A percentile compares a stretch with the other conserved stretches of the same genome.
phyloP scores from a whole-genome alignment of 2,329 filamentous ascomycete species.

The Pseudocercospora fuligena region DNA sequence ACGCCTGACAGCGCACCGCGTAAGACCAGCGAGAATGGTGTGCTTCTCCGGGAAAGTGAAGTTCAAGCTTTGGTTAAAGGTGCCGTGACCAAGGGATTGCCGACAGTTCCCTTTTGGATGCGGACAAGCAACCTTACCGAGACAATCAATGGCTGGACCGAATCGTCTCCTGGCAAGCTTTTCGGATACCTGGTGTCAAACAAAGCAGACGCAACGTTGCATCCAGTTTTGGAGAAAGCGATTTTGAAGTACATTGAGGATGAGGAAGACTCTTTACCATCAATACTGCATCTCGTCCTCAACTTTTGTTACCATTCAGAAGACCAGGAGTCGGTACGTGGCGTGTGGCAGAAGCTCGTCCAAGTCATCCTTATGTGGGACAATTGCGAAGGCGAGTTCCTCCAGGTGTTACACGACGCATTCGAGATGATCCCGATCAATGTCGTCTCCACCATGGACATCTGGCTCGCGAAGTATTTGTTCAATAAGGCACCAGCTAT shows the following conservation, averaged over 20 bases:
- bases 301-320: slow-evolving; percentile 22
- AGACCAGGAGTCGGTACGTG: background rate
- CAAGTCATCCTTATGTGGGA: slow-evolving; percentile 25
- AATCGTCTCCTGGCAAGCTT: slow-evolving; percentile 30
- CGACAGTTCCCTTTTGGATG: slow-evolving; percentile 11
- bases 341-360: slow-evolving; percentile 16
- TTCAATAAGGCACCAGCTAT: slow-evolving; percentile 14
- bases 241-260: slow-evolving; percentile 25
- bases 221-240: slow-evolving; percentile 1
- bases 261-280: slow-evolving; percentile 29
- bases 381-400: slow-evolving; percentile 26
- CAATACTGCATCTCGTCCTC: slow-evolving; percentile 27
- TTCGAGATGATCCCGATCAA: slow-evolving; percentile 17
- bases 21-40: slow-evolving; percentile 4
- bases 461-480: slow-evolving; percentile 21
- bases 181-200: slow-evolving; percentile 21
- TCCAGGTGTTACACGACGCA: slow-evolving; percentile 18
- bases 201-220: slow-evolving; percentile 3
- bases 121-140: slow-evolving; percentile 13
- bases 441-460: slow-evolving; percentile 19
- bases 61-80: background rate
- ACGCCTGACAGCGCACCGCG: background rate
- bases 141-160: slow-evolving; percentile 18
- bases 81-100: background rate
- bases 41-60: slow-evolving; percentile 14